Conservation (phyloP, 225 moss, liverwort and hornwort genomes). For the Polytrichum commune region DNA sequence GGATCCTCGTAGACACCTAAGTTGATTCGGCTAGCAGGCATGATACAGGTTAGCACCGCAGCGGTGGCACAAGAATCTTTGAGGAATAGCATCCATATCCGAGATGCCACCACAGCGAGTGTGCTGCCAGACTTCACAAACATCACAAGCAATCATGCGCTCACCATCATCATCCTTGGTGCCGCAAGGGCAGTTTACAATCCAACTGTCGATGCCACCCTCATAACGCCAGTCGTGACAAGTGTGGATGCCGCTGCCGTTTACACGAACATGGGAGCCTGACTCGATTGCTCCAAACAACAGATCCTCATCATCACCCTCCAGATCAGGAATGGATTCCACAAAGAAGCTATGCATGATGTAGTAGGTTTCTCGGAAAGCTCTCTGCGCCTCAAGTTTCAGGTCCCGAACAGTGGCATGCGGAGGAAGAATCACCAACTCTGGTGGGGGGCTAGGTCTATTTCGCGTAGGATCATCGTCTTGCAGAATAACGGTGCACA, state of each 20-base stretch:
- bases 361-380: constrained; percentile 95
- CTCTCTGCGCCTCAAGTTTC: constrained; percentile 92
- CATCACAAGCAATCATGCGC: constrained; percentile 98
- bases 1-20: background rate
- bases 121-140: constrained; percentile 98
- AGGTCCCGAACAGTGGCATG: constrained; percentile 92
- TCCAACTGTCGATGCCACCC: constrained; percentile 98
- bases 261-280: constrained; percentile 79
- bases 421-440: constrained; percentile 90
- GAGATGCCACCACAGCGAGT: constrained; percentile 97
- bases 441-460: constrained; percentile 88
- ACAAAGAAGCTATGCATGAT: constrained; percentile 89
- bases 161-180: constrained; percentile 98
- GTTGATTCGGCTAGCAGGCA: constrained; percentile 14
- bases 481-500: constrained; percentile 91
- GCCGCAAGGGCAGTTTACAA: constrained; percentile 93
- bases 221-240: constrained; percentile 98
- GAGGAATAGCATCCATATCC: constrained; percentile 90
- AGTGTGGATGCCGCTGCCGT: constrained; percentile 79
- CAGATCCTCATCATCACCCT: constrained; percentile 79
- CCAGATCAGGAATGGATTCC: constrained; percentile 83
- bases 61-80: constrained; percentile 91
- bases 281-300: constrained; percentile 91
- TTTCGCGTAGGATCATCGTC: constrained; percentile 83
- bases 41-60: constrained; percentile 92